phyloP scores from a whole-genome alignment of 2,329 filamentous ascomycete genomes.

The Sporothrix protearum region DNA sequence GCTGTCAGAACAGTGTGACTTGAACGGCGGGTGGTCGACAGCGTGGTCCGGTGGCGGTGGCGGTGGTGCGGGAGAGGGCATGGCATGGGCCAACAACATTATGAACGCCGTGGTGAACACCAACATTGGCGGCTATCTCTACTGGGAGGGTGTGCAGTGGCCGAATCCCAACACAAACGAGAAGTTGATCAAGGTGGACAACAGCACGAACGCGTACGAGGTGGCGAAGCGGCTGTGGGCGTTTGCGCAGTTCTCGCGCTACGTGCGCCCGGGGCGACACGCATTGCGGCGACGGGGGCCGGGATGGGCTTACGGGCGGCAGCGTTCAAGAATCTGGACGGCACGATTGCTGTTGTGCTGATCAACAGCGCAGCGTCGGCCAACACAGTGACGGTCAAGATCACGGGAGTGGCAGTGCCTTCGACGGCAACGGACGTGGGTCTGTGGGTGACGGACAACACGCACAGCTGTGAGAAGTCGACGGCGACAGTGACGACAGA shows the following conservation, averaged over 20 bases:
- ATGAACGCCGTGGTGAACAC: conserved; percentile 47
- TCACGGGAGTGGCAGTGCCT: conserved; percentile 15
- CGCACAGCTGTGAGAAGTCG: conserved; percentile 30
- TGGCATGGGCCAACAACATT: conserved; percentile 55
- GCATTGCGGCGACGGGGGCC: conserved; percentile 32
- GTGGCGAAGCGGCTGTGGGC: conserved; percentile 40
- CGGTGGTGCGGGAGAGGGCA: conserved; percentile 48
- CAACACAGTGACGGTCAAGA: conserved; percentile 21
- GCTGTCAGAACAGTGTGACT: conserved; percentile 51
- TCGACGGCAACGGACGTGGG: conserved; percentile 18
- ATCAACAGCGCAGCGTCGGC: conserved; percentile 33
- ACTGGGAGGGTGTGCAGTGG: conserved; percentile 49
- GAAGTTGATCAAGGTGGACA: conserved; percentile 36
- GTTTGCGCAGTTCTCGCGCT: conserved; percentile 41
- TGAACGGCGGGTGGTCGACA: conserved; percentile 43
- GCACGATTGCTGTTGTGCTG: conserved; percentile 39
- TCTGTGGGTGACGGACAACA: conserved; percentile 31
- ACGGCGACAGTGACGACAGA: conserved; percentile 28
- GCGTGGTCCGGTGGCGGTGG: conserved; percentile 47
- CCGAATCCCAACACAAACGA: conserved; percentile 37
- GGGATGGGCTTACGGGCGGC: conserved; percentile 34
- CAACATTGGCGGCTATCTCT: conserved; percentile 51
- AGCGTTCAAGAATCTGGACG: conserved; percentile 40
- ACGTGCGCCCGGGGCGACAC: conserved; percentile 39
- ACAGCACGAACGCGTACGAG: conserved; percentile 35